Evolutionary conservation across 2,329 filamentous ascomycete species (phyloP).

Genomic region (Canariomyces notabilis): DNA sequence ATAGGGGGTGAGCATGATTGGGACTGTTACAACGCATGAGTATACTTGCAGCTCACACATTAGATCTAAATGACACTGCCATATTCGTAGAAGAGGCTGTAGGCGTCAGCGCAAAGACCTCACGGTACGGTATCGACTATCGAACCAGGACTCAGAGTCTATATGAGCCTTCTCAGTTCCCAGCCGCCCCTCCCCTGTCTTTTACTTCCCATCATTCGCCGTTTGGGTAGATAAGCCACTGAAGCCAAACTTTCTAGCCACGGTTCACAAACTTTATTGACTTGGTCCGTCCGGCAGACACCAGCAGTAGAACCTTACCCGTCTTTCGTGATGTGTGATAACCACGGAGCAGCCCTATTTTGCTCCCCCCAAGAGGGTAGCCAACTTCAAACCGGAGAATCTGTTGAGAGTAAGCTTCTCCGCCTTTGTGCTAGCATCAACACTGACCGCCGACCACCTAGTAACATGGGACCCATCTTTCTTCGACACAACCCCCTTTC

Average conservation of each 20-base stretch:
- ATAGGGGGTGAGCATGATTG: neutral
- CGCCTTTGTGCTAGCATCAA: neutral
- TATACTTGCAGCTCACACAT: neutral
- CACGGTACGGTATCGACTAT: too few relatives aligned
- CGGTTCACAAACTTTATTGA: neutral
- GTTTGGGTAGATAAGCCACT: too few relatives aligned
- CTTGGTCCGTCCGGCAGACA: constrained; percentile 4
- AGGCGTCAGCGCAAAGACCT: neutral
- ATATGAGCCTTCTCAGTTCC: neutral
- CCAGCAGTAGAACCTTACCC: neutral
- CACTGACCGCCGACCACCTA: neutral
- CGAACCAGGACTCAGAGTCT: too few relatives aligned
- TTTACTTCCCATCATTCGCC: neutral
- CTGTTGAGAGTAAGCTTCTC: constrained; percentile 7
- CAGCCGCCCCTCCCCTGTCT: neutral
- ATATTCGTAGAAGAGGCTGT: neutral
- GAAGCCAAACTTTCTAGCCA: too few relatives aligned
- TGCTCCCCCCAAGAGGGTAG: constrained; percentile 12
- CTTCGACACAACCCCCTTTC: constrained; percentile 8
- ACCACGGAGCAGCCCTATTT: constrained; percentile 5
- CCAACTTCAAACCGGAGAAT: constrained; percentile 8
- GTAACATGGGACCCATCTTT: constrained; percentile 19
- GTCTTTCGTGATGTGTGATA: constrained; percentile 14
- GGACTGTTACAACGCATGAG: neutral
- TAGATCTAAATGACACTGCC: neutral